Percentiles rank a stretch among this genome's conserved stretches.
phyloP scores from a whole-genome alignment of 2,329 filamentous ascomycete species.

The Fusarium decemcellulare region DNA sequence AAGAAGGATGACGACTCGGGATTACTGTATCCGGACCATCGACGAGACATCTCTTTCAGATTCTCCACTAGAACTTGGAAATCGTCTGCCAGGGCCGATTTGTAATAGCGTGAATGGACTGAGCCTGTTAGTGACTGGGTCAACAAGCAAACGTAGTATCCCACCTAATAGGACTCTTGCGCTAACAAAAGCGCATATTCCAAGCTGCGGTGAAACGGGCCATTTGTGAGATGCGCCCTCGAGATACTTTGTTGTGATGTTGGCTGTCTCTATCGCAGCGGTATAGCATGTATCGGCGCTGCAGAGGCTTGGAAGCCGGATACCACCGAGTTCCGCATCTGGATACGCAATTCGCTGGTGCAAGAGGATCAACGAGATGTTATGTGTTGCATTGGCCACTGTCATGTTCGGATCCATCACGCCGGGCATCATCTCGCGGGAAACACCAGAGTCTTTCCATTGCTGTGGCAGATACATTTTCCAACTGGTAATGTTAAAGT shows the following conservation, averaged over 20 bases:
- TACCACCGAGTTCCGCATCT: neutral
- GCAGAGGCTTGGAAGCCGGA: slow-evolving; percentile 52
- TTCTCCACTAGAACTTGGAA: neutral
- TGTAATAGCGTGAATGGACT: neutral
- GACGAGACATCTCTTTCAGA: neutral
- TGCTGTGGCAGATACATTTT: slow-evolving; percentile 60
- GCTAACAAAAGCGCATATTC: slow-evolving; percentile 1
- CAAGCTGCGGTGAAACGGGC: neutral
- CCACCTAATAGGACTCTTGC: neutral
- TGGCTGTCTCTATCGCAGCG: slow-evolving; percentile 60
- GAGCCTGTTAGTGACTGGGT: neutral
- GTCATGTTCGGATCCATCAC: slow-evolving; percentile 64
- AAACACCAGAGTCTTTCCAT: slow-evolving; percentile 53
- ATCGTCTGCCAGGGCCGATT: neutral
- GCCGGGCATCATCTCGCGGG: slow-evolving; percentile 33
- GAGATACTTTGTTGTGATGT: slow-evolving; percentile 61
- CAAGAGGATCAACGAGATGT: slow-evolving; percentile 62
- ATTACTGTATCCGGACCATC: neutral
- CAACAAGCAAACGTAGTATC: neutral
- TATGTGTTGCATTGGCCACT: slow-evolving; percentile 62
- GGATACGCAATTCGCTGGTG: slow-evolving; percentile 62
- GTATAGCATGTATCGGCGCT: slow-evolving; percentile 63
- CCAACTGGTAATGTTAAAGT: slow-evolving; percentile 45
- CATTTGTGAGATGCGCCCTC: slow-evolving; percentile 43
- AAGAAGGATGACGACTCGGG: neutral